phyloP scores from a whole-genome alignment of 148 eudicot genomes.

The Silene conica region DNA sequence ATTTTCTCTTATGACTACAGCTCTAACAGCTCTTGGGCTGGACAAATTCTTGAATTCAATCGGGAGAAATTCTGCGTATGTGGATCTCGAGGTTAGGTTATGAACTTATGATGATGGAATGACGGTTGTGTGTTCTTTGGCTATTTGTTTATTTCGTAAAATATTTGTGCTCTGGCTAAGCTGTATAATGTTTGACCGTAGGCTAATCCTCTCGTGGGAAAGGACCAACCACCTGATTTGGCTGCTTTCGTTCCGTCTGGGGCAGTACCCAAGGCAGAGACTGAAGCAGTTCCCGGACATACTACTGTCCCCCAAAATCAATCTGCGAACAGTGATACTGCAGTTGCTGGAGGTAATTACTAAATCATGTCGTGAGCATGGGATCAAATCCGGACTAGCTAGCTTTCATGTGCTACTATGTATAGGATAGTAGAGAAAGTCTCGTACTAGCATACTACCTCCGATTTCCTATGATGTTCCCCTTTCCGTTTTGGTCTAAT shows the following conservation, averaged over 20 bases:
- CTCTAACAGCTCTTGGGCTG: conserved; percentile 50
- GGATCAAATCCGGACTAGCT: neutral
- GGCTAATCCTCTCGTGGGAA: conserved; percentile 88
- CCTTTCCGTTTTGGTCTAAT: no score
- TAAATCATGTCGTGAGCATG: conserved; percentile 3
- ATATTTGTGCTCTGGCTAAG: conserved; percentile 10
- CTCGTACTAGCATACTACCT: neutral
- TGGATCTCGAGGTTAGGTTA: conserved; percentile 76
- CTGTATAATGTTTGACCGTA: conserved; percentile 20
- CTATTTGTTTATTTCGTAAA: neutral
- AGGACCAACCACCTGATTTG: conserved; percentile 97
- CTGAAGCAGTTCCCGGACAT: conserved; percentile 40
- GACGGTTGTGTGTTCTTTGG: neutral
- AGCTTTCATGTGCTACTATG: neutral
- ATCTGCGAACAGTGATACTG: conserved; percentile 25
- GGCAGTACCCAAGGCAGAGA: conserved; percentile 37
- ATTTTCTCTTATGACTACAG: conserved; percentile 31
- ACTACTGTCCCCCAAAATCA: conserved; percentile 30
- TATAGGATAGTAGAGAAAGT: conserved; percentile 5
- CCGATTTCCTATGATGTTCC: no score
- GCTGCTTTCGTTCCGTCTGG: conserved; percentile 78
- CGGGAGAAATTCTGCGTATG: conserved; percentile 63
- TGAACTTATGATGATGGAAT: neutral
- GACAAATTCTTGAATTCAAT: conserved; percentile 76
- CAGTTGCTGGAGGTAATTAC: conserved; percentile 39